A percentile compares a stretch with the other conserved stretches of the same genome.
Evolutionary conservation across 2,329 filamentous ascomycete genomes (phyloP).

Genomic region (Raffaelea albimanens): DNA sequence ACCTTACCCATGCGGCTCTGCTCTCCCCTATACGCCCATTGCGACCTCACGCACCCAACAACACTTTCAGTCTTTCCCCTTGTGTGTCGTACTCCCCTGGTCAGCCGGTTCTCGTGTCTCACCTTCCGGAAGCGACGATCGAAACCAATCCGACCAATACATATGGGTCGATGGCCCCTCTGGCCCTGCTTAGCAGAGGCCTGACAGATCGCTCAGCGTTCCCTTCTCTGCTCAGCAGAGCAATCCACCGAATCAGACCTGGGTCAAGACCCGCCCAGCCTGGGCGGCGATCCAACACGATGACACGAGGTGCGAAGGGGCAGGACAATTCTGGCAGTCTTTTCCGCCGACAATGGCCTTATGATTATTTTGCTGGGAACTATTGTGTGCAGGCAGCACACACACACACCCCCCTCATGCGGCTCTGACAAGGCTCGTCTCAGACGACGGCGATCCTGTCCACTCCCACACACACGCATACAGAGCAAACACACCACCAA

Average conservation of each 20-base stretch:
- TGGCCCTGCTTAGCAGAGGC: not conserved
- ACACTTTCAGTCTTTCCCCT: no score
- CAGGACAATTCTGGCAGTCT: not conserved
- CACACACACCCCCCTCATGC: not conserved
- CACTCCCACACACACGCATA: no score
- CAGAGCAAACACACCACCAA: no score
- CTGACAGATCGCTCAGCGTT: not conserved
- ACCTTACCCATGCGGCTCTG: no score
- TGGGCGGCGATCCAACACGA: slow-evolving; percentile 4
- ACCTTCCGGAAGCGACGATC: not conserved
- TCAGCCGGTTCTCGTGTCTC: not conserved
- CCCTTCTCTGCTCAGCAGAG: not conserved
- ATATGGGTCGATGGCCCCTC: not conserved
- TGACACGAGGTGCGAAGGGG: not conserved
- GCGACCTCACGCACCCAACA: no score
- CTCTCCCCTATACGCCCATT: no score
- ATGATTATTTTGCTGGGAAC: no score
- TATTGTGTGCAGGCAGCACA: not conserved
- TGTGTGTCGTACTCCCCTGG: not conserved
- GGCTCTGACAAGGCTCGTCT: slow-evolving; percentile 8
- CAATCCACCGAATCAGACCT: not conserved
- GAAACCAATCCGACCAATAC: slow-evolving; percentile 1
- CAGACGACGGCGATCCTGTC: not conserved
- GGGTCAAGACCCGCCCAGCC: not conserved
- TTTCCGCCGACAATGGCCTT: no score